Evolutionary conservation across 2,329 filamentous ascomycete species (phyloP).

Genomic region (Verticillium isaacii): DNA sequence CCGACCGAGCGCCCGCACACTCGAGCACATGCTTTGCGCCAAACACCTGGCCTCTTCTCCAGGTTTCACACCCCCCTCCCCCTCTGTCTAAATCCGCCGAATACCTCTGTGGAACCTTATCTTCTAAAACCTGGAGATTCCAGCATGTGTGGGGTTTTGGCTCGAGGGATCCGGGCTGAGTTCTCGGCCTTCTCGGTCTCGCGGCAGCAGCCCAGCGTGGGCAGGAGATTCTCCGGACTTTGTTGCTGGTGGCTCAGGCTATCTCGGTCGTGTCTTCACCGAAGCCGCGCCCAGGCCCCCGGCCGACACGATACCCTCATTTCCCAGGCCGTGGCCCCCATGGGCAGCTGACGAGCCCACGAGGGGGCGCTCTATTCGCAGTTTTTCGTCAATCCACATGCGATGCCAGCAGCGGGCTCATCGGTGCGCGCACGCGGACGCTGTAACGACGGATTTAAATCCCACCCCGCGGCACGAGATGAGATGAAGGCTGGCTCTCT

Average conservation of each 20-base stretch:
- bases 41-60: neutral
- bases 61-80: neutral
- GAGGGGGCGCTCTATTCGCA: neutral
- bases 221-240: neutral
- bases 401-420: neutral
- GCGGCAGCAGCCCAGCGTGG: neutral
- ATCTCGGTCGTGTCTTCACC: neutral
- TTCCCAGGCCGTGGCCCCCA: neutral
- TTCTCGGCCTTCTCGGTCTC: neutral
- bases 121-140: neutral
- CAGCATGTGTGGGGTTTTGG: neutral
- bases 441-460: neutral
- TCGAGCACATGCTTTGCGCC: neutral
- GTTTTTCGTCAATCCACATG: neutral
- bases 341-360: neutral
- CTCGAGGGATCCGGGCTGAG: neutral
- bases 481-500: neutral
- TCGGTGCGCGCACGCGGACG: neutral
- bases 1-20: neutral
- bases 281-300: neutral
- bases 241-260: neutral
- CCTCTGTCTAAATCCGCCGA: neutral
- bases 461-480: neutral
- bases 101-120: neutral
- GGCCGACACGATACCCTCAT: neutral